These are phyloP conservation scores for Pseudogymnoascus verrucosus DNA, from an alignment of 2,329 filamentous ascomycete species.

Conservation along the genomic window DNA sequence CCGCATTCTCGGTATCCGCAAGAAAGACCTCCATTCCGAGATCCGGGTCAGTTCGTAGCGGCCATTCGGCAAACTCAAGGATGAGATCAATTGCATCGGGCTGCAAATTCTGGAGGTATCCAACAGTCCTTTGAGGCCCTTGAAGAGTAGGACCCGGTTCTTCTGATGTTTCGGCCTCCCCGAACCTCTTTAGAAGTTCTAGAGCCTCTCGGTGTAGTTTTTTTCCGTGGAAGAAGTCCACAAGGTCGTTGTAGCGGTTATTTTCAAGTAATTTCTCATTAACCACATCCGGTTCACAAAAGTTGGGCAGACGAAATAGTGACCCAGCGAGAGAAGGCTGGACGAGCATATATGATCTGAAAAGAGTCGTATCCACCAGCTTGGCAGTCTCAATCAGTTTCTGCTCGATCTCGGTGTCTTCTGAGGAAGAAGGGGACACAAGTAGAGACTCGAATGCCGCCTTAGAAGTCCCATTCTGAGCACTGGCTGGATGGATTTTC, in stretches of 20 bases:
- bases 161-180: constrained; percentile 47
- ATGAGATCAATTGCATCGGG: constrained; percentile 85
- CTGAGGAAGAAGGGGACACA: constrained; percentile 32
- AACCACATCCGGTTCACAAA: constrained; percentile 91
- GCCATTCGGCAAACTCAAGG: constrained; percentile 86
- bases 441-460: constrained; percentile 50
- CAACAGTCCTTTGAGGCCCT: constrained; percentile 75
- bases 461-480: constrained; percentile 36
- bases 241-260: constrained; percentile 81
- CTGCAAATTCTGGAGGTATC: constrained; percentile 82
- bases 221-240: constrained; percentile 97
- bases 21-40: constrained; percentile 89
- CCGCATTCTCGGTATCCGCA: constrained; percentile 89
- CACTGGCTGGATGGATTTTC: constrained; percentile 37
- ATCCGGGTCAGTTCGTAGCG: constrained; percentile 61
- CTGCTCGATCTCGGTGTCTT: constrained; percentile 53
- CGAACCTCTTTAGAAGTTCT: constrained; percentile 74
- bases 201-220: constrained; percentile 83
- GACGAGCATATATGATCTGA: constrained; percentile 91
- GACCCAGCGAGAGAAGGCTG: constrained; percentile 77
- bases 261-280: constrained; percentile 86
- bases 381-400: constrained; percentile 70
- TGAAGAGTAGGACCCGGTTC: constrained; percentile 52
- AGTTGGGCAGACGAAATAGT: constrained; percentile 91
- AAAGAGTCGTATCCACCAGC: constrained; percentile 87